phyloP scores from a whole-genome alignment of 75 land plant genomes.

The Ceratopteris richardii region DNA sequence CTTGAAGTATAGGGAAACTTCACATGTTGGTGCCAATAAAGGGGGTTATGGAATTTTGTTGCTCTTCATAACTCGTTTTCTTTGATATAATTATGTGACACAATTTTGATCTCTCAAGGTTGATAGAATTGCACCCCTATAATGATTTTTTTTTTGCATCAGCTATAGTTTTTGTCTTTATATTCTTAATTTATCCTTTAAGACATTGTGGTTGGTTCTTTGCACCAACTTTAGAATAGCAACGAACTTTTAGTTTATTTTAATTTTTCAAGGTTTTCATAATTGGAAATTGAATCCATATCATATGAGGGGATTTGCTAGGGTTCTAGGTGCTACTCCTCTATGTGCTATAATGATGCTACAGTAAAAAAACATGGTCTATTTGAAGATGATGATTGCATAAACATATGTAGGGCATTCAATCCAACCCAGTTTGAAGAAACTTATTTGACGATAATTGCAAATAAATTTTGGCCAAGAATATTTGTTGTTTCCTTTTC shows the following conservation, averaged over 20 bases:
- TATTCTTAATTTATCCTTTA: no score
- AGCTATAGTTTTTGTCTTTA: no score
- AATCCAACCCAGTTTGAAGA: slow-evolving; percentile 12
- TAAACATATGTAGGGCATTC: slow-evolving; percentile 15
- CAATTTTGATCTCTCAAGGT: slow-evolving; percentile 10
- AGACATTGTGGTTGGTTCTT: no score
- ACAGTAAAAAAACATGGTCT: no score
- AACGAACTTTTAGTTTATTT: no score
- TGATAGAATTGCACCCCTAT: slow-evolving; percentile 15
- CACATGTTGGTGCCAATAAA: slow-evolving; percentile 8
- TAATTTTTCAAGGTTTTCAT: no score
- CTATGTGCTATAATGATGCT: no score
- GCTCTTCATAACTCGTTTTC: slow-evolving; percentile 12
- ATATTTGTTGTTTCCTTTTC: slow-evolving; percentile 14
- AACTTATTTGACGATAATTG: slow-evolving; percentile 15
- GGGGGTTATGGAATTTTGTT: slow-evolving; percentile 14
- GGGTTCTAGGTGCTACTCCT: no score
- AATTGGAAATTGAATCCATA: no score
- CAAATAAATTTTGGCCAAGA: slow-evolving; percentile 3
- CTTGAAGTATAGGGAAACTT: slow-evolving; percentile 7
- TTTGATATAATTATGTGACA: slow-evolving; percentile 9
- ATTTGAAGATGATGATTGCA: slow-evolving; percentile 16
- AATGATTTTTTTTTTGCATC: slow-evolving; percentile 11
- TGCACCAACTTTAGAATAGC: no score
- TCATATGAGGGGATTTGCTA: no score